phyloP scores from a whole-genome alignment of 768 basidiomycete genomes.

The Stropharia rugosoannulata region DNA sequence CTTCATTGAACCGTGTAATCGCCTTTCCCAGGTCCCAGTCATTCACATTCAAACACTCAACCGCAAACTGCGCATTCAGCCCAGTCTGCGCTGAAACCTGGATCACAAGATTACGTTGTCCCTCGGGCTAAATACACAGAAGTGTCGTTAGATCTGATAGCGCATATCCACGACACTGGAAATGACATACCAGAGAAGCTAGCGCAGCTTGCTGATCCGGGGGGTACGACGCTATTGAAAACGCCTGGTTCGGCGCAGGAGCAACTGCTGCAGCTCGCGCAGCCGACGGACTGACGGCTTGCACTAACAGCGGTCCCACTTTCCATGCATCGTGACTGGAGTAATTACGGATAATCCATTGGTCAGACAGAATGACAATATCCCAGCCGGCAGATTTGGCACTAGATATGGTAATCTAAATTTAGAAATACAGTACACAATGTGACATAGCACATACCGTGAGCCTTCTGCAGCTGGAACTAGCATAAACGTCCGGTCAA shows the following conservation, averaged over 20 bases:
- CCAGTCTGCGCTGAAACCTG: constrained; percentile 73
- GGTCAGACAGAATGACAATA: constrained; percentile 86
- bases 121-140: constrained; percentile 50
- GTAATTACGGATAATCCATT: constrained; percentile 80
- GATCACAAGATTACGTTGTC: constrained; percentile 68
- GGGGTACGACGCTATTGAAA: constrained; percentile 31
- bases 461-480: constrained; percentile 80
- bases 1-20: constrained; percentile 81
- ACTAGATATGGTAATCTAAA: constrained; percentile 31
- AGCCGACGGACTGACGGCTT: constrained; percentile 37
- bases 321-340: constrained; percentile 81
- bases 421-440: background rate
- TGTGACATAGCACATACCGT: constrained; percentile 51
- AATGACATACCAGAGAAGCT: constrained; percentile 52
- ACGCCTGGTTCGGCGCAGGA: constrained; percentile 18
- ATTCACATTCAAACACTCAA: constrained; percentile 86
- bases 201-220: constrained; percentile 52
- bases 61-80: constrained; percentile 75
- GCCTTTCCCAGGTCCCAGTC: constrained; percentile 84
- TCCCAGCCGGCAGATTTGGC: constrained; percentile 88
- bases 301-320: constrained; percentile 72
- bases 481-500: constrained; percentile 90
- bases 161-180: constrained; percentile 5
- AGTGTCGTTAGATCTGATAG: background rate
- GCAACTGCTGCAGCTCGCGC: constrained; percentile 23